Evolutionary conservation across 345 rosid genomes (phyloP).

Genomic region (Boechera retrofracta): DNA sequence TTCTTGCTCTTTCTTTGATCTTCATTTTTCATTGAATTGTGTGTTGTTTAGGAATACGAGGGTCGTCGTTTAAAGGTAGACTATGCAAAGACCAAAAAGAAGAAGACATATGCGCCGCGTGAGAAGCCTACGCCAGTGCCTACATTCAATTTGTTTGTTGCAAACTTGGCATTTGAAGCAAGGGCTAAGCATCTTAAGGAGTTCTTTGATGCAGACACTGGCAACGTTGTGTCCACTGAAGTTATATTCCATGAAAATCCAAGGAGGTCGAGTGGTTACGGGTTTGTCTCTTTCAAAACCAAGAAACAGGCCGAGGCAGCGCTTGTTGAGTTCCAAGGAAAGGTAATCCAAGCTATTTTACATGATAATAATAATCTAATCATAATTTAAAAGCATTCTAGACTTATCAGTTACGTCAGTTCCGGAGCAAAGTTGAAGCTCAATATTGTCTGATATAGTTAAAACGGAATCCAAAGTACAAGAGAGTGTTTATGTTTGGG

Average conservation of each 20-base stretch:
- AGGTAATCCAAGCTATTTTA: slow-evolving; percentile 52
- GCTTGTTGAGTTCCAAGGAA: slow-evolving; percentile 61
- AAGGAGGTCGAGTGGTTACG: slow-evolving; percentile 77
- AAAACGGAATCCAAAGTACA: not conserved
- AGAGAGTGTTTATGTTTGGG: not conserved
- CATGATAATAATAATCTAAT: not conserved
- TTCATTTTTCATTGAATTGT: slow-evolving; percentile 18
- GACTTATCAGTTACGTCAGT: slow-evolving; percentile 13
- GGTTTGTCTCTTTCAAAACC: slow-evolving; percentile 79
- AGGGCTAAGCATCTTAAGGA: slow-evolving; percentile 71
- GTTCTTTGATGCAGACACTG: slow-evolving; percentile 61
- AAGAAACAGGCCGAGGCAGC: slow-evolving; percentile 78
- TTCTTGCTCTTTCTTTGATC: slow-evolving; percentile 17
- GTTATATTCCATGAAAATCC: slow-evolving; percentile 75
- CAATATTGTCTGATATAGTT: not conserved
- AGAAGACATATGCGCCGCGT: slow-evolving; percentile 55
- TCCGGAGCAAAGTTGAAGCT: not conserved
- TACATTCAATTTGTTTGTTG: slow-evolving; percentile 72
- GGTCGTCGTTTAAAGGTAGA: slow-evolving; percentile 66
- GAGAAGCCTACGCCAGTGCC: slow-evolving; percentile 46
- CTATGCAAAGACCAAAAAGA: slow-evolving; percentile 64
- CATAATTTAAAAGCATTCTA: not conserved
- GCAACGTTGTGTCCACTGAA: slow-evolving; percentile 63
- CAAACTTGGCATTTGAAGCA: slow-evolving; percentile 71
- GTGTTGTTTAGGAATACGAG: slow-evolving; percentile 62